phyloP scores from a whole-genome alignment of 805 yeast genomes.

The Barnettozyma populi region DNA sequence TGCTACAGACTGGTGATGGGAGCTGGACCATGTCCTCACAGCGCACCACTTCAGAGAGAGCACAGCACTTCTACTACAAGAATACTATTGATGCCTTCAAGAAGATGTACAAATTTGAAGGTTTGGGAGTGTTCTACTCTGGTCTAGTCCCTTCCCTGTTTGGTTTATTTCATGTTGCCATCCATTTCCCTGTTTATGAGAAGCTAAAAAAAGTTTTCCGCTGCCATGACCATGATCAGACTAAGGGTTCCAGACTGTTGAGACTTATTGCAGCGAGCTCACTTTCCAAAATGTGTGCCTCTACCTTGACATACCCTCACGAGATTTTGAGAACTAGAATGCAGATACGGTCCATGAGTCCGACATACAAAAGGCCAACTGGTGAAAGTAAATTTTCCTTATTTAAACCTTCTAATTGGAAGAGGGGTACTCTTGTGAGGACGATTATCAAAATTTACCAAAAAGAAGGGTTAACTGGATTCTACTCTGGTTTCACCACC shows the following conservation, averaged over 20 bases:
- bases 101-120: slow-evolving; percentile 77
- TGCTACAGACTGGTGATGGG: slow-evolving; percentile 60
- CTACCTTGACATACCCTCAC: slow-evolving; percentile 89
- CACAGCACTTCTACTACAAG: slow-evolving; percentile 40
- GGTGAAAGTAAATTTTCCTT: not conserved
- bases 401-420: slow-evolving; percentile 14
- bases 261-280: slow-evolving; percentile 65
- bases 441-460: slow-evolving; percentile 28
- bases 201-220: slow-evolving; percentile 54
- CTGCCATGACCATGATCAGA: slow-evolving; percentile 21
- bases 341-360: slow-evolving; percentile 47
- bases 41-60: slow-evolving; percentile 13
- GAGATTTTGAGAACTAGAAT: slow-evolving; percentile 89
- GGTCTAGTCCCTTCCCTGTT: slow-evolving; percentile 88
- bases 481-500: slow-evolving; percentile 84
- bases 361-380: slow-evolving; percentile 10
- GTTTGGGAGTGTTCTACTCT: slow-evolving; percentile 73
- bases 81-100: slow-evolving; percentile 82
- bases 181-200: slow-evolving; percentile 94
- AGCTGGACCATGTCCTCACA: slow-evolving; percentile 12
- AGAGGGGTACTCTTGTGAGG: slow-evolving; percentile 16
- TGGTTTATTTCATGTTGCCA: slow-evolving; percentile 90
- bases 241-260: slow-evolving; percentile 26
- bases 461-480: slow-evolving; percentile 75
- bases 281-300: slow-evolving; percentile 81